A percentile compares a stretch with the other conserved stretches of the same genome.
phyloP scores from a whole-genome alignment of 768 basidiomycete species.

The Saitozyma podzolica region DNA sequence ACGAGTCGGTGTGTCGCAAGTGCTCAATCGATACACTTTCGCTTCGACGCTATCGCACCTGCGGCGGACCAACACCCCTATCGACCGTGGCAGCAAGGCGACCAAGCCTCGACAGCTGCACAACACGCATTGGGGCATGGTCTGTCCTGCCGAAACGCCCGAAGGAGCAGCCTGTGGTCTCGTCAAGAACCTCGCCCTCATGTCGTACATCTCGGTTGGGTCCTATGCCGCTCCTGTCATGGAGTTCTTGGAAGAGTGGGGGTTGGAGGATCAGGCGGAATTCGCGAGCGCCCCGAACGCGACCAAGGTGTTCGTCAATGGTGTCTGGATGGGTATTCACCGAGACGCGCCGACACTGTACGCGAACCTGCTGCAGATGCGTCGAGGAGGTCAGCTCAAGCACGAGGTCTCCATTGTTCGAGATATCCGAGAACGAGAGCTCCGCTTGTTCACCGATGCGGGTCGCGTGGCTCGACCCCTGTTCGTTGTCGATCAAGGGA shows the following conservation, averaged over 20 bases:
- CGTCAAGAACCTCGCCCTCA: constrained; percentile 95
- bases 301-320: constrained; percentile 98
- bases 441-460: constrained; percentile 92
- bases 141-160: constrained; percentile 98
- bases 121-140: constrained; percentile 99
- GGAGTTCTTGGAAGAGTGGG: constrained; percentile 99
- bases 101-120: constrained; percentile 98
- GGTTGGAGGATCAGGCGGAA: constrained; percentile 89
- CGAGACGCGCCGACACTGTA: constrained; percentile 90
- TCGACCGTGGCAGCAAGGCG: constrained; percentile 97
- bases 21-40: constrained; percentile 96
- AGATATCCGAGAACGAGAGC: constrained; percentile 92
- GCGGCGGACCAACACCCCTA: constrained; percentile 95
- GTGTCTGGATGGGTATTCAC: constrained; percentile 99
- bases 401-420: constrained; percentile 96
- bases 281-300: constrained; percentile 73
- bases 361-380: constrained; percentile 85
- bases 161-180: constrained; percentile 99
- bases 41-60: constrained; percentile 97
- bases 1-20: constrained; percentile 97
- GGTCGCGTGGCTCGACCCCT: constrained; percentile 95
- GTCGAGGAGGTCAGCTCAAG: constrained; percentile 91
- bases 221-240: constrained; percentile 93
- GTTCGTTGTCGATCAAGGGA: constrained; percentile 80
- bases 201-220: constrained; percentile 97